Evolutionary conservation across 1,284 basidiomycete species (phyloP).

Genomic region (Leccinum glutinopallens): DNA sequence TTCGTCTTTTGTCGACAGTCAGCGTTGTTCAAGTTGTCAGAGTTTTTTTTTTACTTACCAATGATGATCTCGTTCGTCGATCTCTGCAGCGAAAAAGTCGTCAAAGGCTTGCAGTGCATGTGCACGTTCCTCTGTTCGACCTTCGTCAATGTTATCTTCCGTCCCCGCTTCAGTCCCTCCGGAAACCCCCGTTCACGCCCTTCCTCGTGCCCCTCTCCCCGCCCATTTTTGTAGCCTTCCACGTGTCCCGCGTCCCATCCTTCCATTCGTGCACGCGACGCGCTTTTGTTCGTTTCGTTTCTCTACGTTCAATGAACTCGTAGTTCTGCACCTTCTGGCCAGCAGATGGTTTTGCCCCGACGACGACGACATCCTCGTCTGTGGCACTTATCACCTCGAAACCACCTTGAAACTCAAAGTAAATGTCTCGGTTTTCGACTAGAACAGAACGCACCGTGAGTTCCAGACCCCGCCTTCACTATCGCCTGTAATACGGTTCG

Average conservation of each 20-base stretch:
- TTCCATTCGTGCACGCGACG: constrained; percentile 32
- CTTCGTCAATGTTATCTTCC: constrained; percentile 39
- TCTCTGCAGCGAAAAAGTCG: constrained; percentile 50
- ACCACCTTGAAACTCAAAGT: constrained; percentile 37
- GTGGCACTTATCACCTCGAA: constrained; percentile 85
- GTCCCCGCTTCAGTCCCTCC: constrained; percentile 47
- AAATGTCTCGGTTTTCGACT: constrained; percentile 62
- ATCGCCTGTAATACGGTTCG: constrained; percentile 11
- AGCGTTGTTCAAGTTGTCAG: constrained; percentile 5
- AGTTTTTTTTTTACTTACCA: constrained; percentile 25
- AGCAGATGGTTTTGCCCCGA: constrained; percentile 91
- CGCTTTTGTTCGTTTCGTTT: no score
- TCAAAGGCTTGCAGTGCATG: constrained; percentile 57
- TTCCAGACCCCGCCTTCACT: background rate
- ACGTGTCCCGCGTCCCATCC: constrained; percentile 46
- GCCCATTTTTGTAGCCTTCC: constrained; percentile 48
- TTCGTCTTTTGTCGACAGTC: constrained; percentile 15
- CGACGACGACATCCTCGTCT: constrained; percentile 67
- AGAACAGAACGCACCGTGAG: constrained; percentile 16
- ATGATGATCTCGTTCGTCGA: constrained; percentile 34
- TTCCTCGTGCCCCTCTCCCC: constrained; percentile 48
- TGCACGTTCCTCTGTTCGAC: constrained; percentile 45
- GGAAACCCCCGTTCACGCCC: constrained; percentile 44
- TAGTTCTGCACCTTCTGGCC: constrained; percentile 59
- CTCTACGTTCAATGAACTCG: constrained; percentile 12